Evolutionary conservation across 1,284 basidiomycete species (phyloP).

Genomic region (Chiua sp.): DNA sequence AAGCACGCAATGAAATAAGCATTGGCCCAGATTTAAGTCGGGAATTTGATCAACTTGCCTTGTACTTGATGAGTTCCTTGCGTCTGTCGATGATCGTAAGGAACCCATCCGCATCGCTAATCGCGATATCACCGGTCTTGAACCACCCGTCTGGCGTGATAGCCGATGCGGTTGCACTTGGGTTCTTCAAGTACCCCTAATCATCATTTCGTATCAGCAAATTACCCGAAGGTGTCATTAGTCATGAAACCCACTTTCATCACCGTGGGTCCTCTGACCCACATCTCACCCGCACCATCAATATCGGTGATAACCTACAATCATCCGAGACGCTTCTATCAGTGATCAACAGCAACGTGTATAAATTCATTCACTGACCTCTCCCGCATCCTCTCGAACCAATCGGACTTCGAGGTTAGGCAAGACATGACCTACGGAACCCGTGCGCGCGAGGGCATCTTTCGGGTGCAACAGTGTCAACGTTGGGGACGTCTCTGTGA

Average conservation of each 20-base stretch:
- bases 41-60: conserved; percentile 43
- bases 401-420: conserved; percentile 83
- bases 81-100: conserved; percentile 71
- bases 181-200: conserved; percentile 74
- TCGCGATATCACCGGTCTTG: conserved; percentile 83
- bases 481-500: conserved; percentile 80
- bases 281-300: conserved; percentile 69
- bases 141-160: conserved; percentile 82
- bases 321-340: background rate
- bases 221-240: background rate
- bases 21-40: background rate
- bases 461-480: conserved; percentile 51
- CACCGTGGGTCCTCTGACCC: conserved; percentile 77
- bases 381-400: conserved; percentile 64
- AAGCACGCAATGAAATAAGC: background rate
- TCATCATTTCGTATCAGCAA: background rate
- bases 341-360: background rate
- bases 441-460: conserved; percentile 51
- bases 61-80: conserved; percentile 89
- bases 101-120: conserved; percentile 66
- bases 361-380: conserved; percentile 32
- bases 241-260: conserved; percentile 67
- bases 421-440: conserved; percentile 74
- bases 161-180: conserved; percentile 64
- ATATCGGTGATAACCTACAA: conserved; percentile 32